Evolutionary conservation across 78 protist genomes (phyloP).

Genomic region (slime mould (Dictyostelium discoideum)): DNA sequence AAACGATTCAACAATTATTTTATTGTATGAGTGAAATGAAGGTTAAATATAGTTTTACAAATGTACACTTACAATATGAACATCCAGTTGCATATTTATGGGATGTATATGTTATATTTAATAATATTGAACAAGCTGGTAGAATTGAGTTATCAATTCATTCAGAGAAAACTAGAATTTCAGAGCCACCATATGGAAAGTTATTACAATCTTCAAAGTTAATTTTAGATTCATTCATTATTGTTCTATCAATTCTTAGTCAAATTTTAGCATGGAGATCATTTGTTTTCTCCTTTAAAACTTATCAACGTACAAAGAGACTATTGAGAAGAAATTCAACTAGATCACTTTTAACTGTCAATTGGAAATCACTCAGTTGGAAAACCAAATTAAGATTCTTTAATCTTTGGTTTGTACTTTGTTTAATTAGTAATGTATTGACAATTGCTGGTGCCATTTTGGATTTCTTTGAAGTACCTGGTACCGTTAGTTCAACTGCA

Average conservation of each 20-base stretch:
- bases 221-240: slow-evolving; percentile 47
- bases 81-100: slow-evolving; percentile 68
- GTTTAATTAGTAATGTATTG: slow-evolving; percentile 30
- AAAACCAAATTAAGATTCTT: slow-evolving; percentile 77
- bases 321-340: slow-evolving; percentile 23
- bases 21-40: slow-evolving; percentile 62
- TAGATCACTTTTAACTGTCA: background rate
- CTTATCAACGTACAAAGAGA: slow-evolving; percentile 71
- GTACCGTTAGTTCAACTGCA: background rate
- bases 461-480: slow-evolving; percentile 58
- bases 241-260: slow-evolving; percentile 35
- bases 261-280: slow-evolving; percentile 79
- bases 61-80: slow-evolving; percentile 66
- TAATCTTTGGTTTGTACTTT: slow-evolving; percentile 77
- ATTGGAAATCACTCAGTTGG: slow-evolving; percentile 62
- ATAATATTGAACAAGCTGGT: slow-evolving; percentile 54
- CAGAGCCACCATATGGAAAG: slow-evolving; percentile 55
- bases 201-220: slow-evolving; percentile 65
- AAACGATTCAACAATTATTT: slow-evolving; percentile 27
- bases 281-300: slow-evolving; percentile 64
- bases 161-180: slow-evolving; percentile 28
- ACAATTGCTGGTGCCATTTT: slow-evolving; percentile 46
- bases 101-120: slow-evolving; percentile 12
- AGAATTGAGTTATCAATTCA: slow-evolving; percentile 15
- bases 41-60: slow-evolving; percentile 19